These are phyloP conservation scores for Cephalotrichum gorgonifer DNA, from an alignment of 2,329 filamentous ascomycete genomes.

Conservation along the genomic window DNA sequence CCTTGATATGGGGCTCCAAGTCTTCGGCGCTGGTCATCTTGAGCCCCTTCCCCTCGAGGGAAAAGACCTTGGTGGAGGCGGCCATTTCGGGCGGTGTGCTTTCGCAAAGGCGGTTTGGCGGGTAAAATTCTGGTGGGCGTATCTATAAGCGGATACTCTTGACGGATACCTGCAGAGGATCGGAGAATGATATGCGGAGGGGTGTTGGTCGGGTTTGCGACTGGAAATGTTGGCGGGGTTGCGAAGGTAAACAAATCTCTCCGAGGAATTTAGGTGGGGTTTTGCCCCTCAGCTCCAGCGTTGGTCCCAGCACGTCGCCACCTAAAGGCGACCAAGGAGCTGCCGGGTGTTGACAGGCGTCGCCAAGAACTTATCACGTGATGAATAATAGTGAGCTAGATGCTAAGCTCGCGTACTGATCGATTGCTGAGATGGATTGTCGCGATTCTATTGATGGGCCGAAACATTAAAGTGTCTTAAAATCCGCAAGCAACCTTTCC, in stretches of 20 bases:
- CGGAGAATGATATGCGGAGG: neutral
- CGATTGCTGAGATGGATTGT: too few relatives aligned
- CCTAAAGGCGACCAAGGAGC: too few relatives aligned
- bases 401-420: too few relatives aligned
- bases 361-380: too few relatives aligned
- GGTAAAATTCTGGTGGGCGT: neutral
- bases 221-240: conserved; percentile 1
- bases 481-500: too few relatives aligned
- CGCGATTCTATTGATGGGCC: too few relatives aligned
- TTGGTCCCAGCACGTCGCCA: too few relatives aligned
- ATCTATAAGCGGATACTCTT: neutral
- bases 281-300: neutral
- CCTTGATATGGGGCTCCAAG: conserved; percentile 72
- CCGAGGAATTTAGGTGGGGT: neutral
- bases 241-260: conserved; percentile 2
- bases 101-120: neutral
- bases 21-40: conserved; percentile 87
- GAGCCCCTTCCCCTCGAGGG: conserved; percentile 81
- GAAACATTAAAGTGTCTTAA: too few relatives aligned
- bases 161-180: neutral
- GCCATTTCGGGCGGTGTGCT: conserved; percentile 27
- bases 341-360: too few relatives aligned
- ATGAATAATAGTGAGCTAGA: too few relatives aligned
- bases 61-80: conserved; percentile 59
- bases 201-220: neutral